Evolutionary conservation across 1,284 basidiomycete species (phyloP).

Genomic region (Puccinia coronata): DNA sequence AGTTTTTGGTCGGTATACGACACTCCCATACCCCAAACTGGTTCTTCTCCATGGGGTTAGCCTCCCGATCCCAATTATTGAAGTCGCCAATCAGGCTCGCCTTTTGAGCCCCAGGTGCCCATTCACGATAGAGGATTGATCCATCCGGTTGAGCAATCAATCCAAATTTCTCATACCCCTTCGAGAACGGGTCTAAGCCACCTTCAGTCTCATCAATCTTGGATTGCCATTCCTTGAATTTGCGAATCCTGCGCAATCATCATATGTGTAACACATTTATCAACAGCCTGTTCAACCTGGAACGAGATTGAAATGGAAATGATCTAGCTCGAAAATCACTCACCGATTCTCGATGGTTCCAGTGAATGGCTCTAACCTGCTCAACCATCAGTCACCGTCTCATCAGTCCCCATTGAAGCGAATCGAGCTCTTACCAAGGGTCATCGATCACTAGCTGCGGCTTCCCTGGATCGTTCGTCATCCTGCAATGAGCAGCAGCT

Average conservation of each 20-base stretch:
- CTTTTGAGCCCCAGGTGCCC: slow-evolving; percentile 85
- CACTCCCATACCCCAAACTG: slow-evolving; percentile 93
- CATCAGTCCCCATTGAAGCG: too few species aligned
- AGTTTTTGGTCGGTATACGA: slow-evolving; percentile 71
- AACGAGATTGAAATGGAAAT: background rate
- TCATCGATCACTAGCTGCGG: slow-evolving; percentile 45
- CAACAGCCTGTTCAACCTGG: background rate
- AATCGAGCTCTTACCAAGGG: slow-evolving; percentile 28
- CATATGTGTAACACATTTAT: background rate
- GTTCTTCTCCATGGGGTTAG: slow-evolving; percentile 82
- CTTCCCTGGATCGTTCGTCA: slow-evolving; percentile 6
- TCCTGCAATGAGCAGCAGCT: background rate
- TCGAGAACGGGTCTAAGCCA: slow-evolving; percentile 83
- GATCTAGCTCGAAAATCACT: background rate
- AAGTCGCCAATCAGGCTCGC: slow-evolving; percentile 92
- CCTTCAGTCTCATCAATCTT: slow-evolving; percentile 53
- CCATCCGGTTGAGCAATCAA: slow-evolving; percentile 72
- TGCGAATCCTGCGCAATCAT: slow-evolving; percentile 26
- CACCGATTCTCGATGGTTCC: slow-evolving; percentile 39
- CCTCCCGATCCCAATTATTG: slow-evolving; percentile 82
- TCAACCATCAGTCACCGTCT: background rate
- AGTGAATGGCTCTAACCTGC: slow-evolving; percentile 47
- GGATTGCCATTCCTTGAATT: slow-evolving; percentile 35
- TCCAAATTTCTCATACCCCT: slow-evolving; percentile 83
- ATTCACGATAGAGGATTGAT: slow-evolving; percentile 83